Evolutionary conservation across 2,329 filamentous ascomycete genomes (phyloP).

Genomic region (Pyricularia pennisetigena): DNA sequence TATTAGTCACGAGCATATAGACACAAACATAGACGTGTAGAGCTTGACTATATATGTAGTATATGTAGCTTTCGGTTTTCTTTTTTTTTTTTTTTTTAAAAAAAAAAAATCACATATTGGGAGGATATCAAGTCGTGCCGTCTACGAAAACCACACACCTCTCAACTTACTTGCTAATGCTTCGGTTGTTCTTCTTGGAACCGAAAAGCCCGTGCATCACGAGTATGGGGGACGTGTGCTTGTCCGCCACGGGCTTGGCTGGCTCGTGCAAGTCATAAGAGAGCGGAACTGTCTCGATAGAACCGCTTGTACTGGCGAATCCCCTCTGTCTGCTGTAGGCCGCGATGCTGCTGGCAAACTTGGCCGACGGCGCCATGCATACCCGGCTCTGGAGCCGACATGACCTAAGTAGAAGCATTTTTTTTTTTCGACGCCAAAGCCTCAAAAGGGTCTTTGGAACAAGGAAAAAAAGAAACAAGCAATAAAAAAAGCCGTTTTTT

Average conservation of each 20-base stretch:
- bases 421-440: too few relatives aligned
- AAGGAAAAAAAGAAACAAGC: too few relatives aligned
- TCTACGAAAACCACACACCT: not conserved
- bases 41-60: not conserved
- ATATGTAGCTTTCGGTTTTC: too few relatives aligned
- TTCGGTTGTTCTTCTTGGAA: slow-evolving; percentile 90
- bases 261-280: slow-evolving; percentile 61
- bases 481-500: not conserved
- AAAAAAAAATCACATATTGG: too few relatives aligned
- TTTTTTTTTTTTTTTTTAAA: too few relatives aligned
- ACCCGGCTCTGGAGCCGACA: not conserved
- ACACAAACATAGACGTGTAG: not conserved
- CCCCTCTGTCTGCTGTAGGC: not conserved
- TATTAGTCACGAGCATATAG: not conserved
- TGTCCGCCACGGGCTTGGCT: slow-evolving; percentile 28
- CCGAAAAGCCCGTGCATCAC: slow-evolving; percentile 92
- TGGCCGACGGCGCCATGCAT: not conserved
- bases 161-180: slow-evolving; percentile 75
- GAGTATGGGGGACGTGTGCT: slow-evolving; percentile 54
- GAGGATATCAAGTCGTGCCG: too few relatives aligned
- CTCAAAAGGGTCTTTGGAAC: too few relatives aligned
- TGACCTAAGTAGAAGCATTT: not conserved
- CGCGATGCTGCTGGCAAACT: not conserved
- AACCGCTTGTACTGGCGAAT: not conserved
- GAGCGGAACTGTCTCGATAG: slow-evolving; percentile 25